Percentiles rank a stretch among this genome's conserved stretches.
Evolutionary conservation across 1,284 basidiomycete species (phyloP).

Genomic region (Coniferiporia weirii): DNA sequence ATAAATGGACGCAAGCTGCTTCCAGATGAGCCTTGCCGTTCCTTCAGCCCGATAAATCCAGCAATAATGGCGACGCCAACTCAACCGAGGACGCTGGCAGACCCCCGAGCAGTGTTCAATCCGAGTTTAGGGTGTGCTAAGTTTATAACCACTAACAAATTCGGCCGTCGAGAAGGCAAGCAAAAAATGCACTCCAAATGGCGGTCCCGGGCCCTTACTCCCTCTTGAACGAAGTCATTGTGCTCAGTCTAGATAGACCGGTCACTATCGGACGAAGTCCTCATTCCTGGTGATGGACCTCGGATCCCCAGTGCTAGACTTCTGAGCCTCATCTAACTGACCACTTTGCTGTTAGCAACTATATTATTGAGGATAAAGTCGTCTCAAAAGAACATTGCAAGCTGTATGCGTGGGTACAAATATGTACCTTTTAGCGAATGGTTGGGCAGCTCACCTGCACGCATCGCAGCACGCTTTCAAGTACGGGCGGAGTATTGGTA

Average conservation of each 20-base stretch:
- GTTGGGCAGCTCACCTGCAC: neutral
- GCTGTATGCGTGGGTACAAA: constrained; percentile 60
- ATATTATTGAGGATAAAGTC: constrained; percentile 44
- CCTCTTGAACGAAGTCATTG: constrained; percentile 36
- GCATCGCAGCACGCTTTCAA: constrained; percentile 52
- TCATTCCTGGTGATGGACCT: constrained; percentile 25
- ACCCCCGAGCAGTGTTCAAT: neutral
- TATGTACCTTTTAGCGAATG: neutral
- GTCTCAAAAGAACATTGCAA: constrained; percentile 72
- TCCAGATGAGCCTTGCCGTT: no score
- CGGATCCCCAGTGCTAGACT: neutral
- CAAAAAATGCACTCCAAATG: neutral
- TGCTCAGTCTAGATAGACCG: constrained; percentile 56
- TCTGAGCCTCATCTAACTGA: neutral
- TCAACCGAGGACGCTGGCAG: neutral
- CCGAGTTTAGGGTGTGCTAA: constrained; percentile 3
- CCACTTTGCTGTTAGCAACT: constrained; percentile 35
- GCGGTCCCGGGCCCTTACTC: neutral
- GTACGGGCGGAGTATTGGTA: constrained; percentile 63
- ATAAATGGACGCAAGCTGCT: no score
- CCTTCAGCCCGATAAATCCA: neutral
- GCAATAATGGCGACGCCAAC: neutral
- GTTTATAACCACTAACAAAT: constrained; percentile 10
- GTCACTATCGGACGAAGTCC: constrained; percentile 63
- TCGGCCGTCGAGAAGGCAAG: constrained; percentile 14